These are phyloP conservation scores for Apiospora kogelbergensis DNA, from an alignment of 2,329 filamentous ascomycete genomes.

Conservation along the genomic window DNA sequence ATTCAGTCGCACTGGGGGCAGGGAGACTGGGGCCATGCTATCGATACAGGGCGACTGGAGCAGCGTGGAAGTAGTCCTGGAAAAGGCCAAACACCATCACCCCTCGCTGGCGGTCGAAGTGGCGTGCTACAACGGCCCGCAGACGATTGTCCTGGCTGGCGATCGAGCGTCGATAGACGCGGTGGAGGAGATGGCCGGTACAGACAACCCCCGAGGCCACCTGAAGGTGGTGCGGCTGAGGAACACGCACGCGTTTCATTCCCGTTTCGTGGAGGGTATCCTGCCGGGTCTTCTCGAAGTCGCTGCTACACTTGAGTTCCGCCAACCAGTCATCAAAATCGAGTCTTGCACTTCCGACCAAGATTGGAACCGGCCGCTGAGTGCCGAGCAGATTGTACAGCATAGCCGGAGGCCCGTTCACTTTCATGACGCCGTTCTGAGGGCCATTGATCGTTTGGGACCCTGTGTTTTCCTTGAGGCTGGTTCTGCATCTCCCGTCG, in stretches of 20 bases:
- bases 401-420: conserved; percentile 18
- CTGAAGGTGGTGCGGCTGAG: no score
- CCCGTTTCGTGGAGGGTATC: no score
- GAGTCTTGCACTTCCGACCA: conserved; percentile 9
- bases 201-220: no score
- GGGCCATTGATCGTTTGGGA: conserved; percentile 5
- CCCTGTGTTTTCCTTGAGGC: conserved; percentile 17
- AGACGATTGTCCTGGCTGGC: background rate
- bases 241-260: no score
- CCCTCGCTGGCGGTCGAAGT: background rate
- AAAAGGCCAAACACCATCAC: background rate
- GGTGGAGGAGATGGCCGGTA: no score
- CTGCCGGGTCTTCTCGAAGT: no score
- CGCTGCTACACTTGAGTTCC: no score
- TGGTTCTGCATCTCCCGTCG: conserved; percentile 16
- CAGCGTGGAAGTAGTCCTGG: conserved; percentile 23
- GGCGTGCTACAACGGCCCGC: background rate
- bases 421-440: conserved; percentile 16
- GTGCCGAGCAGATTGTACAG: background rate
- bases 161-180: no score
- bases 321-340: no score
- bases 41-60: no score
- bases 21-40: no score
- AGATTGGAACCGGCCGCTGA: conserved; percentile 1
- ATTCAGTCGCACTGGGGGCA: no score